Evolutionary conservation across 345 rosid species (phyloP).

Genomic region (Sisymbrium irio): DNA sequence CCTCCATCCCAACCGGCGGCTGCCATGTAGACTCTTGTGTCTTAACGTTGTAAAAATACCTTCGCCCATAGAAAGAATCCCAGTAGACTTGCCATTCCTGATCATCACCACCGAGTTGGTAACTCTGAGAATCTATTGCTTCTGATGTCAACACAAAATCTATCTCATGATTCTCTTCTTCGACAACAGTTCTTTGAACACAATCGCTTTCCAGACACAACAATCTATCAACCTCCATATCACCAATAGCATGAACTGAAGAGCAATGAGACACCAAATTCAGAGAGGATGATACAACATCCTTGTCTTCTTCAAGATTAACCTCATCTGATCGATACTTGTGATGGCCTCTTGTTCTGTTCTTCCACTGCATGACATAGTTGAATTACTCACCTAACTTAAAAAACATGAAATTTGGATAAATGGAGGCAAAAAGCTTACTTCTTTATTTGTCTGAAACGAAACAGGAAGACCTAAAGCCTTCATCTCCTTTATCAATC

Average conservation of each 20-base stretch:
- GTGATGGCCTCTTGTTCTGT: constrained; percentile 30
- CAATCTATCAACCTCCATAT: too few species aligned
- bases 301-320: constrained; percentile 25
- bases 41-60: constrained; percentile 60
- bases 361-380: constrained; percentile 39
- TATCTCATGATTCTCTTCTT: constrained; percentile 20
- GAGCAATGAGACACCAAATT: constrained; percentile 26
- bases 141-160: constrained; percentile 27
- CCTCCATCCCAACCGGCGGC: constrained; percentile 70
- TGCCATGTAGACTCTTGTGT: constrained; percentile 71
- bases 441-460: constrained; percentile 70
- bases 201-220: too few species aligned
- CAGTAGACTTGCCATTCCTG: constrained; percentile 68
- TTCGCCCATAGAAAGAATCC: constrained; percentile 71
- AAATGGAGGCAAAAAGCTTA: constrained; percentile 16
- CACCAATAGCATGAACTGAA: constrained; percentile 16
- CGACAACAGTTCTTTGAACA: constrained; percentile 9
- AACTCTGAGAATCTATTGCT: constrained; percentile 24
- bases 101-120: constrained; percentile 10
- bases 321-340: neutral
- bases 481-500: constrained; percentile 53
- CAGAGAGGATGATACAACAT: constrained; percentile 1
- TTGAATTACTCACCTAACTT: neutral
- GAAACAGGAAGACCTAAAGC: constrained; percentile 75
- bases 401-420: neutral